Conservation (phyloP, 257 asterid species). For the Sherardia arvensis region DNA sequence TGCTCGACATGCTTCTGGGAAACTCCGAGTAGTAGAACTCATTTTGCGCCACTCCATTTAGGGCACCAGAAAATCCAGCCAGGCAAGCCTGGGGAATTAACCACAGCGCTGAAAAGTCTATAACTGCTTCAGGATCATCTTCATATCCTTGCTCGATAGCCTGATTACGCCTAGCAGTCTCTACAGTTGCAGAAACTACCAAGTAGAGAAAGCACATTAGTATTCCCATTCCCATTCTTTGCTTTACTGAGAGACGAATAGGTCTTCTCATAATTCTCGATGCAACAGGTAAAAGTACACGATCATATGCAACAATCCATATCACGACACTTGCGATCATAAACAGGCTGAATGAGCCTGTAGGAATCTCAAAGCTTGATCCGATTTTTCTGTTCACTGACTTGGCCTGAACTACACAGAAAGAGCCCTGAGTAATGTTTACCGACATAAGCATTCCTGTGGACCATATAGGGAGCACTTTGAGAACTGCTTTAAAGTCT, state of each 20-base stretch:
- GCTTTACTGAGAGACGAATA: slow-evolving; percentile 22
- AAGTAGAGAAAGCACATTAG: slow-evolving; percentile 39
- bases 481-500: slow-evolving; percentile 53
- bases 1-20: slow-evolving; percentile 66
- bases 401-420: slow-evolving; percentile 56
- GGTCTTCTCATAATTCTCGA: slow-evolving; percentile 38
- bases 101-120: slow-evolving; percentile 59
- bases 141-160: slow-evolving; percentile 21
- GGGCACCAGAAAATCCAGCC: slow-evolving; percentile 48
- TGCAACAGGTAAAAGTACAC: slow-evolving; percentile 44
- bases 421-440: slow-evolving; percentile 35
- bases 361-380: slow-evolving; percentile 49
- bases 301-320: slow-evolving; percentile 55
- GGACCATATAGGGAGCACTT: slow-evolving; percentile 60
- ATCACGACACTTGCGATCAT: slow-evolving; percentile 26
- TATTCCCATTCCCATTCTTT: slow-evolving; percentile 64
- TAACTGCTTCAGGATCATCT: slow-evolving; percentile 10
- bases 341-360: slow-evolving; percentile 54
- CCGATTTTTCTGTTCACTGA: slow-evolving; percentile 45
- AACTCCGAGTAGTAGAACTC: slow-evolving; percentile 62
- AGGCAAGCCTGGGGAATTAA: slow-evolving; percentile 50
- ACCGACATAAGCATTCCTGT: slow-evolving; percentile 49
- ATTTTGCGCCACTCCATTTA: slow-evolving; percentile 38
- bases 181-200: slow-evolving; percentile 41
- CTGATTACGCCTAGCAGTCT: slow-evolving; percentile 28